These are phyloP conservation scores for Penicillium cataractarum DNA, from an alignment of 495 filamentous ascomycete species.

Conservation along the genomic window DNA sequence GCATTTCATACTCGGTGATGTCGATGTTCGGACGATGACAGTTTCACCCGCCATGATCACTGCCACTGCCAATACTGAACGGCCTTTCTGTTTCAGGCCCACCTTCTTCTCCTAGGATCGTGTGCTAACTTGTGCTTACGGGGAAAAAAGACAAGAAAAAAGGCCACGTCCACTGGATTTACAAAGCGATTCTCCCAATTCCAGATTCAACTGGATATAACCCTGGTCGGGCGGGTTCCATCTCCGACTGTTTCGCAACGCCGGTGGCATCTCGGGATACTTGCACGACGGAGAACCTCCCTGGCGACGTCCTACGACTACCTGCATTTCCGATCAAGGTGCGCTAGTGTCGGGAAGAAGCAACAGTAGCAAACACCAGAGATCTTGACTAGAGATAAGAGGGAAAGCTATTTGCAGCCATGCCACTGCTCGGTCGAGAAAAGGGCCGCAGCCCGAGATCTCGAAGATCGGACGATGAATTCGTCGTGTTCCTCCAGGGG, in stretches of 20 bases:
- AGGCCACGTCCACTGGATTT: neutral
- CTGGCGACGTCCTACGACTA: neutral
- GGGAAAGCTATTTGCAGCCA: constrained; percentile 16
- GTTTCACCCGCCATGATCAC: neutral
- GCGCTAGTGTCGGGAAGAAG: neutral
- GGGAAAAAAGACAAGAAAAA: neutral
- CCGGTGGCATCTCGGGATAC: constrained; percentile 5
- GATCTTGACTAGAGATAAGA: neutral
- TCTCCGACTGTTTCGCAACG: constrained; percentile 29
- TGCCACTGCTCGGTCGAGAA: constrained; percentile 39
- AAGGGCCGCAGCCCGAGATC: constrained; percentile 36
- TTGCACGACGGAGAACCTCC: neutral
- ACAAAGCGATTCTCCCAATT: constrained; percentile 16
- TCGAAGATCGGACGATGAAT: constrained; percentile 49
- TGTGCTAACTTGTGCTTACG: neutral
- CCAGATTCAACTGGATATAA: constrained; percentile 15
- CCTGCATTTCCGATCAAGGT: constrained; percentile 8
- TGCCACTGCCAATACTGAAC: neutral
- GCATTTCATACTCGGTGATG: constrained; percentile 2
- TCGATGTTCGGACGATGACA: neutral
- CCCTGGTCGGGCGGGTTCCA: constrained; percentile 22
- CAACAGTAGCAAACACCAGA: neutral
- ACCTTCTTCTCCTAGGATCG: neutral
- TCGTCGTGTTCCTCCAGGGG: constrained; percentile 51
- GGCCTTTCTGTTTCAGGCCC: neutral